Base-by-base conservation (phyloP, 805 yeast genomes). In the Tetrapisispora nanseiensis region DNA sequence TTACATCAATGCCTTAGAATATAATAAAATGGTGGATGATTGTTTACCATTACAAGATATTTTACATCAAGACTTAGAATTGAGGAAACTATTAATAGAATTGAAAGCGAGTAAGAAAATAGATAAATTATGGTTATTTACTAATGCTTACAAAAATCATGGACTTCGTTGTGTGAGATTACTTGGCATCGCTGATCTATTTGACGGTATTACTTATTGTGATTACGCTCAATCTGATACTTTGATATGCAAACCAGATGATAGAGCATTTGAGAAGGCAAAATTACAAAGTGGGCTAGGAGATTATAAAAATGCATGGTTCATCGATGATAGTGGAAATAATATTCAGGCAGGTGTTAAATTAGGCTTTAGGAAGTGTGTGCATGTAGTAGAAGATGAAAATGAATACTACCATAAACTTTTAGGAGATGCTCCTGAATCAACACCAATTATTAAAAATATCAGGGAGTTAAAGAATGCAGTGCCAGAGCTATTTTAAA, bases 141-240 rank as follows among this genome's bases (percentile, higher is more conserved):
- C 98, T 4, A 90, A 90, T 60, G 97, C 98, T 1, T 90, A 90
- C 66, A 80, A 81, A 57, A 86, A 78, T 55, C 98, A 90, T 63
- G 98, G 90, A 0, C 54, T 79, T 35, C 71, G 97, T 39, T 95
- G 86, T 24, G 71, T 87, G 16, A 72, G 78, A 33, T 68, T 90
- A 37, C 67, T 90, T 38, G 97, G 96, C 2, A 61, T 90, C 23
- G 97, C 90, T n/a, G 96, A 89, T 59, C 58, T 86, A 42, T 89
- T 92, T 58, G 97, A 90, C 50, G 98, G 98, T 0, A 72, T 92
- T 51, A 86, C 97, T 1, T 90, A 68, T 63, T 92, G 98, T 65
- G 95, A 92, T 65, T 92, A 92, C 58, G 50, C 58, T 12, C 68
- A 77, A 38, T 55, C 68, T 39, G 78, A 76, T 42, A 80, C 82